Evolutionary conservation across 345 rosid species (phyloP).

Genomic region (Litchi chinensis): DNA sequence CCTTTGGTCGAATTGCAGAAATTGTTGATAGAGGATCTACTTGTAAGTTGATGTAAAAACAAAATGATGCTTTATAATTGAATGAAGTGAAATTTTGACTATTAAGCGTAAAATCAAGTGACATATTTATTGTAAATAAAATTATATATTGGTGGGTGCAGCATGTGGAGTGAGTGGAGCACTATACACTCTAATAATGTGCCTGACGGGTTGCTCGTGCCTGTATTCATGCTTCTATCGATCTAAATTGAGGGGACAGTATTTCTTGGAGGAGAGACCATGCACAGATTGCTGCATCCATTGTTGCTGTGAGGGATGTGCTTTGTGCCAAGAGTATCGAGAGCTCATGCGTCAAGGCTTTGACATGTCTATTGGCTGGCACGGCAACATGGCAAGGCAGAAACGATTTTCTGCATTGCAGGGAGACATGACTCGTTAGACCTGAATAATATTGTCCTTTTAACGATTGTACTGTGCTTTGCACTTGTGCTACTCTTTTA

Average conservation of each 20-base stretch:
- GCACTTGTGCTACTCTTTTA: no score
- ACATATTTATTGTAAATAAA: no score
- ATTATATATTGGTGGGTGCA: conserved; percentile 15
- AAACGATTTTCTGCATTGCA: conserved; percentile 37
- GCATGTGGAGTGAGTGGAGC: conserved; percentile 62
- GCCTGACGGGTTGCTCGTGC: conserved; percentile 49
- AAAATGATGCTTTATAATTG: not conserved
- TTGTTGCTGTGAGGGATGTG: conserved; percentile 60
- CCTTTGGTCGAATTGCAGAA: conserved; percentile 69
- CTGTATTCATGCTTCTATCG: conserved; percentile 64
- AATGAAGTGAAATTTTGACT: no score
- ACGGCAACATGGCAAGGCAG: conserved; percentile 67
- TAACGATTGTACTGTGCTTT: not conserved
- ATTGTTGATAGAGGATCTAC: conserved; percentile 62
- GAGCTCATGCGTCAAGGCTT: conserved; percentile 63
- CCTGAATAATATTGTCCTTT: not conserved
- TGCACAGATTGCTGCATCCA: conserved; percentile 56
- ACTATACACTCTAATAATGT: conserved; percentile 35
- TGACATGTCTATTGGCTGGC: conserved; percentile 74
- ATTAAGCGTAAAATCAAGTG: no score
- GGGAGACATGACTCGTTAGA: conserved; percentile 43
- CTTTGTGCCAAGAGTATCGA: conserved; percentile 64
- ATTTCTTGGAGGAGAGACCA: conserved; percentile 48
- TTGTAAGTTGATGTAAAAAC: conserved; percentile 30
- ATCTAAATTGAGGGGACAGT: conserved; percentile 64